Evolutionary conservation across 352 stramenopile species (phyloP).

Genomic region (Phytopythium delawarense): DNA sequence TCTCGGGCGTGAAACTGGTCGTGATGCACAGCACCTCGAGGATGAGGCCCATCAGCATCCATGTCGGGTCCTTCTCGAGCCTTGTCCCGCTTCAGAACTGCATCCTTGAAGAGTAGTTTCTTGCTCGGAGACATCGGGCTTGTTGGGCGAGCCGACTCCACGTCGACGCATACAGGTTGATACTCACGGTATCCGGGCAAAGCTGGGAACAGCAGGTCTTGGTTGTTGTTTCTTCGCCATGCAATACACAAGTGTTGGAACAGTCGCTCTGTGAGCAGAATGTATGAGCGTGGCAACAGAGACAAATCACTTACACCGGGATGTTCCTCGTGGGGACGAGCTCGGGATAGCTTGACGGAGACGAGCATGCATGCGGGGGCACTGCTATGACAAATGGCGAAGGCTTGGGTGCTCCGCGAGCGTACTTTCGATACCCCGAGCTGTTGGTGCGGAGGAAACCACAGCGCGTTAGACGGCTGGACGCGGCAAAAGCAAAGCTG

Average conservation of each 20-base stretch:
- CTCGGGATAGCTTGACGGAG: background rate
- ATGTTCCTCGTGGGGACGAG: background rate
- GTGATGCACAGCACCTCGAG: background rate
- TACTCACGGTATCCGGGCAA: background rate
- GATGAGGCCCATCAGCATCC: background rate
- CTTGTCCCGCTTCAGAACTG: conserved; percentile 38
- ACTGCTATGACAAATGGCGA: background rate
- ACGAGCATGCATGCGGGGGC: background rate
- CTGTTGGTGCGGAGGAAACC: background rate
- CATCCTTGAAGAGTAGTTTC: conserved; percentile 50
- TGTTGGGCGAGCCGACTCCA: background rate
- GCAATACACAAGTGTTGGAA: background rate
- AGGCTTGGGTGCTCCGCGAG: background rate
- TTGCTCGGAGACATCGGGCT: conserved; percentile 14
- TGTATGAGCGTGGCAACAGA: background rate
- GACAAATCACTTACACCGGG: background rate
- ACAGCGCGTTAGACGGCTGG: background rate
- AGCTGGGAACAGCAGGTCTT: conserved; percentile 1
- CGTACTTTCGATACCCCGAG: background rate
- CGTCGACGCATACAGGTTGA: background rate
- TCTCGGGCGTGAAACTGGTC: background rate
- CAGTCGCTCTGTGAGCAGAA: background rate
- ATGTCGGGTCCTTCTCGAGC: background rate
- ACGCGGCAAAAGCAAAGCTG: background rate
- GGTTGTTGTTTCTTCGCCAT: background rate